Conservation (phyloP, 768 basidiomycete species). For the Suillus ampliporus region DNA sequence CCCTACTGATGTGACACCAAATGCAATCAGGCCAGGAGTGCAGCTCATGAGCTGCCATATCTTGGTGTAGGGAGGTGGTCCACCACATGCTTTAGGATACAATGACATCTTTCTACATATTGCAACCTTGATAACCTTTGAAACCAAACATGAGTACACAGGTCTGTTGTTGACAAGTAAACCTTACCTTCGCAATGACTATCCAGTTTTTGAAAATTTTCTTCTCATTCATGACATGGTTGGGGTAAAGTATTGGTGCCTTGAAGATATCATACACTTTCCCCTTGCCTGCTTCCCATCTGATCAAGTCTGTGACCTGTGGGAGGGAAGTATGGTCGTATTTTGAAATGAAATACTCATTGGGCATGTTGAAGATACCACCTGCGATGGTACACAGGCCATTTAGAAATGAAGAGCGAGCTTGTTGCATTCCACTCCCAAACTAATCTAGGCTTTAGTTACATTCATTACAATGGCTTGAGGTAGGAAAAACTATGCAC, state of each 20-base stretch:
- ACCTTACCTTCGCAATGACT: constrained; percentile 7
- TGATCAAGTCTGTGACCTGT: background rate
- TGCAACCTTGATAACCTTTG: constrained; percentile 8
- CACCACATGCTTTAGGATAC: background rate
- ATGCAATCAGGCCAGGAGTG: constrained; percentile 10
- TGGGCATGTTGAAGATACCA: constrained; percentile 1
- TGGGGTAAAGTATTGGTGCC: constrained; percentile 3
- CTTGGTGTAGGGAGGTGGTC: background rate
- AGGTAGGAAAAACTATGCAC: background rate
- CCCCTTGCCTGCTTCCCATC: background rate
- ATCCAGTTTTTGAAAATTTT: constrained; percentile 3
- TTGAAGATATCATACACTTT: background rate
- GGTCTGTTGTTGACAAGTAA: background rate
- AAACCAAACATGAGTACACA: background rate
- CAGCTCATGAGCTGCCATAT: background rate
- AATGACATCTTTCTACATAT: constrained; percentile 6
- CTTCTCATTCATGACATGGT: background rate
- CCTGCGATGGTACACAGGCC: background rate
- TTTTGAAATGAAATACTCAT: background rate
- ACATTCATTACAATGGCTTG: background rate
- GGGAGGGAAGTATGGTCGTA: background rate
- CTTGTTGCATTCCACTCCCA: background rate
- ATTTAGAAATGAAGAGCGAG: background rate
- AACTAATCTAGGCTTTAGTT: background rate
- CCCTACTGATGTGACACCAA: background rate